Conservation (phyloP, 495 filamentous ascomycete species). For the Paragyromitra xinjiangensis region DNA sequence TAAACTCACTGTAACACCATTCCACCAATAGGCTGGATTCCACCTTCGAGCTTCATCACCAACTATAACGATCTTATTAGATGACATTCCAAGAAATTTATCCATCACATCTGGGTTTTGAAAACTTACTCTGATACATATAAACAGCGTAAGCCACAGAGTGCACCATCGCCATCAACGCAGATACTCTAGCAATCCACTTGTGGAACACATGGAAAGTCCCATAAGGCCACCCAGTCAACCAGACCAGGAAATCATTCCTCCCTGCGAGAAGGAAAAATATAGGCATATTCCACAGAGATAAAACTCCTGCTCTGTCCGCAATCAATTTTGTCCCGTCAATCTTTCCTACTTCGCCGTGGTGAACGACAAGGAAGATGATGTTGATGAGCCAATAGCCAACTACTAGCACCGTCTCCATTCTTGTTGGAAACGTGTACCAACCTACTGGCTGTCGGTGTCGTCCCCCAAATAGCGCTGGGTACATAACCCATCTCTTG, state of each 20-base stretch:
- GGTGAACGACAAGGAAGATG: conserved; percentile 44
- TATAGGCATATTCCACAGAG: conserved; percentile 65
- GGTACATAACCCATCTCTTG: conserved; percentile 44
- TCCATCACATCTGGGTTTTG: not conserved
- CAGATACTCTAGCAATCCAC: conserved; percentile 66
- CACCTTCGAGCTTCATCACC: conserved; percentile 48
- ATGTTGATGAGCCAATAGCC: conserved; percentile 55
- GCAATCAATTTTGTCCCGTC: conserved; percentile 59
- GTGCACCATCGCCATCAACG: conserved; percentile 64
- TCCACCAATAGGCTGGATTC: conserved; percentile 55
- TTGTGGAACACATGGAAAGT: conserved; percentile 68
- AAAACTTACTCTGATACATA: conserved; percentile 53
- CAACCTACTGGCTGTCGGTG: conserved; percentile 54
- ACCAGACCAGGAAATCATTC: conserved; percentile 67
- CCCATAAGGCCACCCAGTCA: conserved; percentile 66
- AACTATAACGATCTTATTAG: conserved; percentile 31
- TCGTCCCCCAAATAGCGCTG: conserved; percentile 53
- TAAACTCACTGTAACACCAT: conserved; percentile 55
- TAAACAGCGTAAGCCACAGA: conserved; percentile 58
- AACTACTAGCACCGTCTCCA: conserved; percentile 50
- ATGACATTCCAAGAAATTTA: not conserved
- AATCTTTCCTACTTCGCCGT: conserved; percentile 11
- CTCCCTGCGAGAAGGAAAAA: conserved; percentile 65
- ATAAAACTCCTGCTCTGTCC: conserved; percentile 65
- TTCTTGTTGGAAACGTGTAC: conserved; percentile 54